Evolutionary conservation across 257 asterid genomes (phyloP).

Genomic region (Misopates orontium): DNA sequence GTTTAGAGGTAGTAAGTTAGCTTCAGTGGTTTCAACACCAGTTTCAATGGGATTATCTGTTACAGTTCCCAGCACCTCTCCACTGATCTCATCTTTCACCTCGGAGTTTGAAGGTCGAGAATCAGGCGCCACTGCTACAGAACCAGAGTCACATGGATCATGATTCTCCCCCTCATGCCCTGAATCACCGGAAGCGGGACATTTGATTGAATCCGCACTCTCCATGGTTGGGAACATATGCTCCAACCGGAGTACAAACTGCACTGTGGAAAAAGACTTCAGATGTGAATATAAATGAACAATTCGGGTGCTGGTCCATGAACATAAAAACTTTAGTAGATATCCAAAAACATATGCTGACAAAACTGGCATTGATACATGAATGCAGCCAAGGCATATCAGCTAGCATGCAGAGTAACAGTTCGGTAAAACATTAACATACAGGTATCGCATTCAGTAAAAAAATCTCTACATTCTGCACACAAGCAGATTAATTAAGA

Average conservation of each 20-base stretch:
- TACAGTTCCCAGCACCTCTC: slow-evolving; percentile 32
- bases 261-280: slow-evolving; percentile 20
- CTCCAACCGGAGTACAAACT: slow-evolving; percentile 8
- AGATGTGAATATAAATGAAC: slow-evolving; percentile 13
- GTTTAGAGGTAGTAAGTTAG: slow-evolving; percentile 17
- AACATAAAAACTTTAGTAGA: too few relatives aligned
- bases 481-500: too few relatives aligned
- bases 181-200: slow-evolving; percentile 49
- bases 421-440: too few relatives aligned
- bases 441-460: too few relatives aligned
- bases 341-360: too few relatives aligned
- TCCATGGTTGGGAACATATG: slow-evolving; percentile 46
- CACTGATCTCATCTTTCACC: slow-evolving; percentile 34
- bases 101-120: slow-evolving; percentile 33
- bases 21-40: slow-evolving; percentile 13
- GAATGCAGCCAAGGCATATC: too few relatives aligned
- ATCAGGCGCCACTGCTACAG: slow-evolving; percentile 26
- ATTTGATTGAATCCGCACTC: slow-evolving; percentile 49
- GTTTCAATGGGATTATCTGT: slow-evolving; percentile 10
- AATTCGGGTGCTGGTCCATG: not conserved
- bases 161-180: slow-evolving; percentile 42
- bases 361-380: too few relatives aligned
- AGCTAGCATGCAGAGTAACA: too few relatives aligned
- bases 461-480: too few relatives aligned
- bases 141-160: slow-evolving; percentile 31